Base-by-base conservation (phyloP, 1,284 basidiomycete species). In the Pholiota adiposa region DNA sequence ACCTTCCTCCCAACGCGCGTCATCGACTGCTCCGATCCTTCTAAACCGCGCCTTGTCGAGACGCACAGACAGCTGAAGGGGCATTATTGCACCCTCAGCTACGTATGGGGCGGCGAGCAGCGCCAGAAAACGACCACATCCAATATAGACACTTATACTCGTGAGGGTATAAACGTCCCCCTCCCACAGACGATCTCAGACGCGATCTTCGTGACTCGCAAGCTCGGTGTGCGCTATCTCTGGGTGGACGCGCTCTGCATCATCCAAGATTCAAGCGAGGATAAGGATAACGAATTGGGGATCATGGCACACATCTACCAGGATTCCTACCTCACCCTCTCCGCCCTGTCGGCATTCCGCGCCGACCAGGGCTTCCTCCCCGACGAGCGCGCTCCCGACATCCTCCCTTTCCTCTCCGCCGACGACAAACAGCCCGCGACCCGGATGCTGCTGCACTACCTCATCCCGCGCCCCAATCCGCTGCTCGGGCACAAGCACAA, bases 181-280 rank as follows among this genome's bases (percentile, higher is more conserved):
- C 34, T 59, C 9, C 58, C 58, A 2, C 58, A 54, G 25, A 59
- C 58, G 2, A 59, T 59, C 19, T 25, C 46, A 3, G 58, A 59
- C 19, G 58, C 58, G 2, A 59, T 59, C 18, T 3, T 25, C 12
- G 52, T 51, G 5, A 59, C 58, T 18, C 7, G 55, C 25, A 54
- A 44, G 9, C 48, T 59, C 7, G 58, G 58, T 4, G 12, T 49
- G 18, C 23, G 43, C 4, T 59, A 54, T 33, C 57, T 59, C 19
- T 59, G 58, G 58, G 58, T 59, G 12, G 58, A 59, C 38, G 52
- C 58, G 2, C 44, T 59, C 19, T 59, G 58, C 31, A 59, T 59
- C 40, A 51, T 59, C 14, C 58, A 59, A 44, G 58, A 59, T 43
- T 59, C 53, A 6, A n/a, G 5, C 4, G 48, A 54, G 14, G 58